phyloP scores from a whole-genome alignment of 768 basidiomycete species.

The Serendipita sp. region DNA sequence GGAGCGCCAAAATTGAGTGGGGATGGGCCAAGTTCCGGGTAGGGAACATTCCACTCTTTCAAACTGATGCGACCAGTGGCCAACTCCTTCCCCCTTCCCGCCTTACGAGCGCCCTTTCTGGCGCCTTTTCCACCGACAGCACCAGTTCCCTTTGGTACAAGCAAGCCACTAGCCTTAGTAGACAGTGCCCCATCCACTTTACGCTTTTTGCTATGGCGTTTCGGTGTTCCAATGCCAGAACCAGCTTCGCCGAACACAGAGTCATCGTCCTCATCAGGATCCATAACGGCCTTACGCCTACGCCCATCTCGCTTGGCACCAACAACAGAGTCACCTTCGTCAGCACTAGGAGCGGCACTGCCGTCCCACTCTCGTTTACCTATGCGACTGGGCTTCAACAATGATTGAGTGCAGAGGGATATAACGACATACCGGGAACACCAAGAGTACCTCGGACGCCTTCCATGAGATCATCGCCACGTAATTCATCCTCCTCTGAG shows the following conservation, averaged over 20 bases:
- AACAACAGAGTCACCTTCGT: neutral
- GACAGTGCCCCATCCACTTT: constrained; percentile 30
- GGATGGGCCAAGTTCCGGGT: constrained; percentile 19
- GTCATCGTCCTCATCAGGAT: neutral
- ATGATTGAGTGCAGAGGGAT: neutral
- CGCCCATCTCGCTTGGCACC: neutral
- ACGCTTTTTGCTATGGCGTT: neutral
- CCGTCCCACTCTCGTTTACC: neutral
- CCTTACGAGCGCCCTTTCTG: constrained; percentile 3
- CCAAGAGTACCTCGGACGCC: neutral
- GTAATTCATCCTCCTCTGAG: neutral
- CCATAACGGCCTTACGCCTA: neutral
- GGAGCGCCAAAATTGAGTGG: constrained; percentile 8
- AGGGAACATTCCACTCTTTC: constrained; percentile 17
- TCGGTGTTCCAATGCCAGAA: neutral
- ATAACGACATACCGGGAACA: neutral
- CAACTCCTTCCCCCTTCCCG: constrained; percentile 21
- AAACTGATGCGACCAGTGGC: neutral
- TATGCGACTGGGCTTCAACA: neutral
- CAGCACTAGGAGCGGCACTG: neutral
- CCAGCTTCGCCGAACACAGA: neutral
- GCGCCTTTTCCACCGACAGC: constrained; percentile 7
- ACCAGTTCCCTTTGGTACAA: neutral
- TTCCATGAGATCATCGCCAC: neutral
- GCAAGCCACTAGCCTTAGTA: constrained; percentile 24